A percentile compares a stretch with the other conserved stretches of the same genome.
These are phyloP conservation scores for Persicaria tinctoria DNA, from an alignment of 148 eudicot genomes.

Conservation along the genomic window DNA sequence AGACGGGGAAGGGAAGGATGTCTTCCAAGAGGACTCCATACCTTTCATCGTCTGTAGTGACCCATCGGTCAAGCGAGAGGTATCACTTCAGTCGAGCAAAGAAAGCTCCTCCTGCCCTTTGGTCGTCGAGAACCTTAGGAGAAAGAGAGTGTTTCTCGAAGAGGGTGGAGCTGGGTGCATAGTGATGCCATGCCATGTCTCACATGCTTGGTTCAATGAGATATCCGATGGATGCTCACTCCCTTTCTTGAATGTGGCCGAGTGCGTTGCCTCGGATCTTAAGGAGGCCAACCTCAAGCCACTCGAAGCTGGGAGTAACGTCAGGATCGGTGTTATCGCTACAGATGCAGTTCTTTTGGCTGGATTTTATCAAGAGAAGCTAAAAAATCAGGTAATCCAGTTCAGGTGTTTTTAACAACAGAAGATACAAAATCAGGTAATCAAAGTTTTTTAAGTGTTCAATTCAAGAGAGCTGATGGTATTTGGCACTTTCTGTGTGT, in stretches of 20 bases:
- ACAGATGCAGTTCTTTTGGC: conserved; percentile 23
- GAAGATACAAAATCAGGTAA: conserved; percentile 40
- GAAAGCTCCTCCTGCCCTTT: neutral
- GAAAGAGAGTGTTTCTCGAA: conserved; percentile 40
- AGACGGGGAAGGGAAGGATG: conserved; percentile 12
- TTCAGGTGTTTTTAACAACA: conserved; percentile 18
- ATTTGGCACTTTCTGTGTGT: neutral
- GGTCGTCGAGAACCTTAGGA: conserved; percentile 33
- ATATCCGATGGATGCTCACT: conserved; percentile 36
- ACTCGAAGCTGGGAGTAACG: conserved; percentile 40
- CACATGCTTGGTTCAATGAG: conserved; percentile 37
- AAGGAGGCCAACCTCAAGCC: conserved; percentile 46
- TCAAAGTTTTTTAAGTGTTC: neutral
- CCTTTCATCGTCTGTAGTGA: conserved; percentile 54
- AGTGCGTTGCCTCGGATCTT: conserved; percentile 40
- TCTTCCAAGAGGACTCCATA: conserved; percentile 11
- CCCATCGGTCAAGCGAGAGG: conserved; percentile 20
- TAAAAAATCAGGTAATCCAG: conserved; percentile 35
- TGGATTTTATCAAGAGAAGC: conserved; percentile 36
- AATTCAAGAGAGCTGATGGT: neutral
- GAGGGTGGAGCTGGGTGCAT: conserved; percentile 48
- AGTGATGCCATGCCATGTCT: conserved; percentile 54
- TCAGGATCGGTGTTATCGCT: conserved; percentile 45
- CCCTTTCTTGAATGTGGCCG: conserved; percentile 38
- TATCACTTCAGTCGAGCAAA: neutral